phyloP scores from a whole-genome alignment of 768 basidiomycete species.

The Mycena latifolia region DNA sequence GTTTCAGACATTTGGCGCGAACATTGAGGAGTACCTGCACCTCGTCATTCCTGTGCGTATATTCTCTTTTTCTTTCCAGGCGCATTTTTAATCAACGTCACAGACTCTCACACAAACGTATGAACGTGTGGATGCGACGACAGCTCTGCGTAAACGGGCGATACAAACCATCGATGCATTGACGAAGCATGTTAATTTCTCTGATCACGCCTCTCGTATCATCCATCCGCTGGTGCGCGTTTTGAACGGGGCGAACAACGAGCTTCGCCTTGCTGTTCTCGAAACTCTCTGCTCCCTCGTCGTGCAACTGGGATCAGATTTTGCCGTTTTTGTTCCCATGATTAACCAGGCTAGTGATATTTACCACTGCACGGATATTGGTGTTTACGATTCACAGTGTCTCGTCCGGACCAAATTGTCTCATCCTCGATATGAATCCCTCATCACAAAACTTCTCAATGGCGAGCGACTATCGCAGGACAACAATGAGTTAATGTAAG shows the following conservation, averaged over 20 bases:
- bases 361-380: background rate
- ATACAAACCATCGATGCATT: slow-evolving; percentile 93
- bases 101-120: slow-evolving; percentile 87
- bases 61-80: no score
- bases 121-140: slow-evolving; percentile 82
- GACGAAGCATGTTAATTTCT: slow-evolving; percentile 94
- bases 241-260: slow-evolving; percentile 78
- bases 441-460: slow-evolving; percentile 90
- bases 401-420: slow-evolving; percentile 80
- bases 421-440: slow-evolving; percentile 88
- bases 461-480: slow-evolving; percentile 95
- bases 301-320: slow-evolving; percentile 94
- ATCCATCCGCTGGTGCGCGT: slow-evolving; percentile 96
- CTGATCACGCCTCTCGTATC: slow-evolving; percentile 96
- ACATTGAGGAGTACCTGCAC: slow-evolving; percentile 98
- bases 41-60: slow-evolving; percentile 35
- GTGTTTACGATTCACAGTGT: slow-evolving; percentile 59
- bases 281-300: slow-evolving; percentile 94
- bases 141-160: slow-evolving; percentile 85
- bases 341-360: slow-evolving; percentile 84
- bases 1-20: slow-evolving; percentile 94
- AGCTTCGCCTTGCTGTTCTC: slow-evolving; percentile 88
- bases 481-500: slow-evolving; percentile 74
- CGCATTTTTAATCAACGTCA: no score
- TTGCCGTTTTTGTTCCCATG: slow-evolving; percentile 97